Base-by-base conservation (phyloP, 805 yeast genomes). In the Pichia nanzhaoensis region DNA sequence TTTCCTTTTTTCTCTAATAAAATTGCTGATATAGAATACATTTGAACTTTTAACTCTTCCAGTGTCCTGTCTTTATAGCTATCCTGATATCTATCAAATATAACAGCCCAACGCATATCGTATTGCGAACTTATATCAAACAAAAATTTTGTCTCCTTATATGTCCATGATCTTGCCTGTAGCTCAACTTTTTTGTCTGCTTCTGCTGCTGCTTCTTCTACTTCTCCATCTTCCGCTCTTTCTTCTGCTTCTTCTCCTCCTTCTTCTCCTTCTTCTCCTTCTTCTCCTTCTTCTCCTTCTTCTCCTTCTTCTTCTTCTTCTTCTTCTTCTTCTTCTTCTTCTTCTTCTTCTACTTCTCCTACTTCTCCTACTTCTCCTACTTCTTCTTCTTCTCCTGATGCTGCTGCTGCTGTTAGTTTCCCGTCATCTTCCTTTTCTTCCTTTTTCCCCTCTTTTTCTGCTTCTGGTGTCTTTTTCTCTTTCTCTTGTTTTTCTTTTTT, bases 21-120 rank as follows among this genome's bases (percentile, higher is more conserved):
- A 45, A 73, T 70, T 30, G 78, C 75, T 39, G 85, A 77, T 9
- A 87, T 79, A 17, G 69, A 63, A 58, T 90, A 93, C 59, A 87
- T 88, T 33, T 89, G 80, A 45, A 79, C 88, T 55, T 89, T 88
- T 45, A 93, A 63, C 51, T 89, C 97, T 55, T 91, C 98, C 21
- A 85, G 50, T 0, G 80, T 93, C 66, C 46, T 56, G 27, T 91
- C 69, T 5, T 53, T 48, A 17, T 43, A 43, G 44, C 54, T 72
- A 18, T 67, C 68, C 34, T 41, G 39, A 60, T 74, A 84, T 40
- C 88, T 63, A 55, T 84, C 93, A 46, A 67, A 68, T 12, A 84
- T 72, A 1, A 82, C 79, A 3, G 75, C 71, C 91, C 93, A 84
- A 49, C 85, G 70, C 54, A 84, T 68, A 55, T 84, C 90, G 48